Evolutionary conservation across 1,284 basidiomycete genomes (phyloP).

Genomic region (Limonomyces culmigenus): DNA sequence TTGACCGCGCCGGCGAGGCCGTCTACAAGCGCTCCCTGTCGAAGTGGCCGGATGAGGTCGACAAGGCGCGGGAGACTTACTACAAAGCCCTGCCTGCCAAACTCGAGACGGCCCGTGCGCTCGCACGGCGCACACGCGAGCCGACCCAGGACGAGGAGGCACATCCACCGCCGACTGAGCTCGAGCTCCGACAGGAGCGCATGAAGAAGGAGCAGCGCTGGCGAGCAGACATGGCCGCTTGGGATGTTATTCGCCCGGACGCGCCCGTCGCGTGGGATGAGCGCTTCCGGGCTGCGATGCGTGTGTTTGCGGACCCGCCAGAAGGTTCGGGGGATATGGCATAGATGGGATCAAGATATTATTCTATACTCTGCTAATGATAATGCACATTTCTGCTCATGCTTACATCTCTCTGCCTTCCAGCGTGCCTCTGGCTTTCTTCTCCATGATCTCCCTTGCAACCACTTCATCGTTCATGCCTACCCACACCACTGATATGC

Average conservation of each 20-base stretch:
- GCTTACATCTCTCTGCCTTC: no score
- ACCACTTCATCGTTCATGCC: no score
- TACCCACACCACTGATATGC: no score
- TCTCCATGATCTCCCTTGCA: no score
- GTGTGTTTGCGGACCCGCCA: constrained; percentile 37
- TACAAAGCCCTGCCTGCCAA: constrained; percentile 59
- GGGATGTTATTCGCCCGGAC: constrained; percentile 56
- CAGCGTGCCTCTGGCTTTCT: no score
- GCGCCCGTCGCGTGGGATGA: constrained; percentile 61
- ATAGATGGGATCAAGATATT: constrained; percentile 1
- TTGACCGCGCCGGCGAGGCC: constrained; percentile 49
- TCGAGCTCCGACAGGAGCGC: constrained; percentile 70
- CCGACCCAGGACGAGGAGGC: constrained; percentile 71
- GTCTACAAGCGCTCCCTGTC: constrained; percentile 55
- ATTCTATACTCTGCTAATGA: no score
- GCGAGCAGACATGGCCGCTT: constrained; percentile 62
- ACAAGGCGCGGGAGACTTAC: constrained; percentile 58
- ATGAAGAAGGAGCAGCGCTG: constrained; percentile 79
- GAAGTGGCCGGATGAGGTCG: constrained; percentile 40
- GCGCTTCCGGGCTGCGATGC: constrained; percentile 46
- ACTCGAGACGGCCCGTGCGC: constrained; percentile 60
- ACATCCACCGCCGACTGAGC: constrained; percentile 76
- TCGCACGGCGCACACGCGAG: constrained; percentile 66
- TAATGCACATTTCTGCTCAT: no score
- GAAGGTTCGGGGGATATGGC: constrained; percentile 4